phyloP scores from a whole-genome alignment of 2,329 filamentous ascomycete species.

The Cladosporium velox region DNA sequence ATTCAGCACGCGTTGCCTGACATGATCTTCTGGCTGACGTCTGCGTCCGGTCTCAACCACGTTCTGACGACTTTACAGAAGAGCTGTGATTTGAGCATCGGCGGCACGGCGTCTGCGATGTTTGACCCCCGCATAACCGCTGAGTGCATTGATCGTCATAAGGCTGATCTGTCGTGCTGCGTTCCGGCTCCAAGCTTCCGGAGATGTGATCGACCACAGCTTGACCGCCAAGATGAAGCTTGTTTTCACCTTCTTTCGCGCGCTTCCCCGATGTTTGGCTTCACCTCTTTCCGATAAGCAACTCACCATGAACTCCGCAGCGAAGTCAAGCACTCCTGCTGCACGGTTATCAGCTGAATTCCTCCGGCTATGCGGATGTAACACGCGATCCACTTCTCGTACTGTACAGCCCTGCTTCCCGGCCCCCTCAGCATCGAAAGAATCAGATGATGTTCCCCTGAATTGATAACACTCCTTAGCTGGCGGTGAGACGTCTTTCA shows the following conservation, averaged over 20 bases:
- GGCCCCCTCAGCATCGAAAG: neutral
- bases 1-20: neutral
- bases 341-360: neutral
- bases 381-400: neutral
- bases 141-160: neutral
- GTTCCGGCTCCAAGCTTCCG: constrained; percentile 3
- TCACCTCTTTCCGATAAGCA: neutral
- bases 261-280: neutral
- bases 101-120: neutral
- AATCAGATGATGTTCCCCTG: constrained; percentile 4
- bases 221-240: neutral
- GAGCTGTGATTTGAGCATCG: neutral
- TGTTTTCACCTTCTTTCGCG: constrained; percentile 4
- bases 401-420: neutral
- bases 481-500: constrained; percentile 4
- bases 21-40: constrained; percentile 6
- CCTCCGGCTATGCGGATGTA: neutral
- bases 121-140: neutral
- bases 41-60: neutral
- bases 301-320: neutral
- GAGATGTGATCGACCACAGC: constrained; percentile 4
- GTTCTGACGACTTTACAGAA: neutral
- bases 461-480: neutral
- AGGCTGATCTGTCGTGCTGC: neutral
- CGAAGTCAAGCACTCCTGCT: neutral